Percentiles rank a stretch among this genome's conserved stretches.
Evolutionary conservation across 768 basidiomycete species (phyloP).

Genomic region (Xanthoconium purpureum): DNA sequence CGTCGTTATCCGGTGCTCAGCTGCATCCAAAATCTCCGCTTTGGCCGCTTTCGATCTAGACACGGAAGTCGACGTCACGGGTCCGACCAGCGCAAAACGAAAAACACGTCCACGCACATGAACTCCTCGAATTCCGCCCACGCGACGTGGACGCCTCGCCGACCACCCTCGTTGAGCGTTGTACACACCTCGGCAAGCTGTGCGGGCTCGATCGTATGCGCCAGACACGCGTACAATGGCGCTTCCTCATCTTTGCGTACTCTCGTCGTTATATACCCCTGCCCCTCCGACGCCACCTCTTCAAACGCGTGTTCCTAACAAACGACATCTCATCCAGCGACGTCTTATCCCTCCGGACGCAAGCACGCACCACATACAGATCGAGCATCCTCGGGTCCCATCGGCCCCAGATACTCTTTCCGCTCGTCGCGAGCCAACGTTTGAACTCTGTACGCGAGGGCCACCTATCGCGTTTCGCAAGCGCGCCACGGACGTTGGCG

Average conservation of each 20-base stretch:
- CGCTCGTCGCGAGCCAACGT: constrained; percentile 15
- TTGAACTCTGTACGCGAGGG: constrained; percentile 17
- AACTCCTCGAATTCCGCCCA: constrained; percentile 34
- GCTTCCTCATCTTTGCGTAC: constrained; percentile 33
- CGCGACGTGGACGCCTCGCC: constrained; percentile 24
- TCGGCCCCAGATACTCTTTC: constrained; percentile 19
- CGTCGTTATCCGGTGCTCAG: constrained; percentile 19
- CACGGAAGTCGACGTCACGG: too few relatives aligned
- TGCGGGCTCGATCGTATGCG: constrained; percentile 26
- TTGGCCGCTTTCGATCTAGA: constrained; percentile 26
- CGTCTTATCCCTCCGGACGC: too few relatives aligned
- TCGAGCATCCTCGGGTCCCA: constrained; percentile 27
- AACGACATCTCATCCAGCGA: not conserved
- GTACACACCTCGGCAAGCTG: constrained; percentile 22
- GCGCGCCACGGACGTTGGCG: constrained; percentile 29
- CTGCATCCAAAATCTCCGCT: constrained; percentile 28
- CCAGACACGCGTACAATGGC: constrained; percentile 20
- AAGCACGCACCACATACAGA: constrained; percentile 21
- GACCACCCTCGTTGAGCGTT: constrained; percentile 6
- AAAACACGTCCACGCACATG: constrained; percentile 16
- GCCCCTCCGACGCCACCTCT: constrained; percentile 14
- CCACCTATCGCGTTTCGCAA: constrained; percentile 28
- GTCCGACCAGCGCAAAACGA: not conserved
- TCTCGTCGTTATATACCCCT: constrained; percentile 18
- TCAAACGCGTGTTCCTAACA: constrained; percentile 26